phyloP scores from a whole-genome alignment of 202 grass and related monocot species.

The Carex sylvatica region DNA sequence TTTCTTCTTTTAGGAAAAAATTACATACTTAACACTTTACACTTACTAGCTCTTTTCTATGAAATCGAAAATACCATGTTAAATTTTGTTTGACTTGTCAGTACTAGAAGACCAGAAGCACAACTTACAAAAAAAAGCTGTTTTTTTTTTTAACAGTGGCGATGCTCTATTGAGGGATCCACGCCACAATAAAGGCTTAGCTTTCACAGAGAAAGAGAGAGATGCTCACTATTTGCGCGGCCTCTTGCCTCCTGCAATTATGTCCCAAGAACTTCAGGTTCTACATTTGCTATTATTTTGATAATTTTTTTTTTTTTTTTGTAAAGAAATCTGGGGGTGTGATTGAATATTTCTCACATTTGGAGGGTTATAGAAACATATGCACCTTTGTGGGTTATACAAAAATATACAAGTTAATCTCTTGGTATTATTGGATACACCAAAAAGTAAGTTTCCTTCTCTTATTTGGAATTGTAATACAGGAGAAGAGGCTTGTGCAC shows the following conservation, averaged over 20 bases:
- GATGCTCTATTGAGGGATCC: constrained; percentile 81
- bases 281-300: neutral
- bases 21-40: too few species aligned
- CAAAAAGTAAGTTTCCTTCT: neutral
- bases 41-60: neutral
- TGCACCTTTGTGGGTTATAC: neutral
- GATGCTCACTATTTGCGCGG: constrained; percentile 88
- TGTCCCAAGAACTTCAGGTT: constrained; percentile 76
- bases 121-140: neutral
- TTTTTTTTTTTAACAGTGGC: constrained; percentile 38
- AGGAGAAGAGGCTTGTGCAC: constrained; percentile 89
- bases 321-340: neutral
- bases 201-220: constrained; percentile 88
- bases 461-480: constrained; percentile 16
- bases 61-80: neutral
- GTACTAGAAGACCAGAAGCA: neutral
- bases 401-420: neutral
- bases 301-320: neutral
- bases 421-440: neutral
- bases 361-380: neutral
- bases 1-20: too few species aligned
- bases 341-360: neutral
- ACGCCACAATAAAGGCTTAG: constrained; percentile 85
- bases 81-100: neutral
- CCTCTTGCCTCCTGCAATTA: constrained; percentile 58